phyloP scores from a whole-genome alignment of 169 alveolate species.

The Eimeria praecox region DNA sequence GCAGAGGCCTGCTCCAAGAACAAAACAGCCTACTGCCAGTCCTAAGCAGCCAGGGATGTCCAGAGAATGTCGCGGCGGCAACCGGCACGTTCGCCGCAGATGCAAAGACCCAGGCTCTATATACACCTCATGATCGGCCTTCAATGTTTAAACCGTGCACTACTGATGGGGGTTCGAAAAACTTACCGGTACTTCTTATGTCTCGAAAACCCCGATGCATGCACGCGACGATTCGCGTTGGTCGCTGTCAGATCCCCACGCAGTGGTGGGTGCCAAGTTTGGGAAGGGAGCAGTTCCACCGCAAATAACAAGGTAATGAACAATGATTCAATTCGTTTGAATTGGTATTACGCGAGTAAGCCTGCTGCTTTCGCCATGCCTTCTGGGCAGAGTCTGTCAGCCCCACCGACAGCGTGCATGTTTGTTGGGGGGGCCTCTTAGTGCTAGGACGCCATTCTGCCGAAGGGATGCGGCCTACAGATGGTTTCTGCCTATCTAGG shows the following conservation, averaged over 20 bases:
- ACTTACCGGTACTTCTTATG: not conserved
- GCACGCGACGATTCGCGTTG: conserved; percentile 21
- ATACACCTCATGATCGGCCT: not conserved
- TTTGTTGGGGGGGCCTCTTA: not conserved
- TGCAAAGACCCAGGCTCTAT: not conserved
- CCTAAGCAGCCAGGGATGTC: not conserved
- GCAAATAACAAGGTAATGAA: not conserved
- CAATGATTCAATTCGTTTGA: not conserved
- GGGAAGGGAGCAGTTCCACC: not conserved
- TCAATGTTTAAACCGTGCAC: not conserved
- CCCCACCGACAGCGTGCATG: not conserved
- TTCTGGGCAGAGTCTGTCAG: not conserved
- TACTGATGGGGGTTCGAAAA: not conserved
- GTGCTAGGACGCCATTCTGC: not conserved
- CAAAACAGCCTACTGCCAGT: not conserved
- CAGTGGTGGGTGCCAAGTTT: not conserved
- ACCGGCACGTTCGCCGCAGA: not conserved
- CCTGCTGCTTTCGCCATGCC: not conserved
- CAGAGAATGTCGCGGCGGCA: not conserved
- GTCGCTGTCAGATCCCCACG: not conserved
- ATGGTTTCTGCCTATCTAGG: not conserved
- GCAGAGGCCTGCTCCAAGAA: not conserved
- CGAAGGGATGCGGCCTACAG: not conserved
- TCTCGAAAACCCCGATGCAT: conserved; percentile 39
- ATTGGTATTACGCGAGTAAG: not conserved